A percentile compares a stretch with the other conserved stretches of the same genome.
These are phyloP conservation scores for Leccinum ochraceum DNA, from an alignment of 768 basidiomycete genomes.

Conservation along the genomic window DNA sequence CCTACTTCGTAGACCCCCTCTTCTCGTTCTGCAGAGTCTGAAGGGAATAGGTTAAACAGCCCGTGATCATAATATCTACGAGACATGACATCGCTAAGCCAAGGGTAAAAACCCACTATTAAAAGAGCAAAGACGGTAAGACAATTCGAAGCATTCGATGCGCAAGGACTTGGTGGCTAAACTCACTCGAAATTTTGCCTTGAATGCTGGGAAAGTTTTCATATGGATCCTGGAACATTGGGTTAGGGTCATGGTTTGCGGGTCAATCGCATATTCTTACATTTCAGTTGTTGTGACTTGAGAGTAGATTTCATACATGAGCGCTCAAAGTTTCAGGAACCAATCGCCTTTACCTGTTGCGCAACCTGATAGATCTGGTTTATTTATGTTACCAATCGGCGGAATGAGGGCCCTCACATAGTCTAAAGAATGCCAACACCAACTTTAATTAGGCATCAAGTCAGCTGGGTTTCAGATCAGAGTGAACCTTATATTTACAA, in stretches of 20 bases:
- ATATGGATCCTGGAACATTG: constrained; percentile 25
- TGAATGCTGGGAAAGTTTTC: constrained; percentile 28
- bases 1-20: constrained; percentile 41
- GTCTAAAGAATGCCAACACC: constrained; percentile 31
- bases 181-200: constrained; percentile 23
- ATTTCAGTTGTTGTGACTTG: constrained; percentile 34
- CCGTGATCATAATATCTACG: constrained; percentile 52
- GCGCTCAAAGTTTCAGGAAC: constrained; percentile 3
- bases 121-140: constrained; percentile 2
- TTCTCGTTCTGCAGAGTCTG: constrained; percentile 40
- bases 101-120: constrained; percentile 51
- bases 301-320: constrained; percentile 11
- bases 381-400: not conserved
- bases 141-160: not conserved
- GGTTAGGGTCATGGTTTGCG: not conserved
- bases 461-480: constrained; percentile 4
- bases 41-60: constrained; percentile 45
- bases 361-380: constrained; percentile 34
- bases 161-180: not conserved
- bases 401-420: constrained; percentile 24
- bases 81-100: constrained; percentile 51
- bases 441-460: constrained; percentile 17
- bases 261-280: constrained; percentile 15
- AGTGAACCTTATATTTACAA: constrained; percentile 31
- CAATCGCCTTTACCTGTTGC: constrained; percentile 26